Base-by-base conservation (phyloP, 176 grass and related monocot genomes). In the Rhynchospora breviuscula region DNA sequence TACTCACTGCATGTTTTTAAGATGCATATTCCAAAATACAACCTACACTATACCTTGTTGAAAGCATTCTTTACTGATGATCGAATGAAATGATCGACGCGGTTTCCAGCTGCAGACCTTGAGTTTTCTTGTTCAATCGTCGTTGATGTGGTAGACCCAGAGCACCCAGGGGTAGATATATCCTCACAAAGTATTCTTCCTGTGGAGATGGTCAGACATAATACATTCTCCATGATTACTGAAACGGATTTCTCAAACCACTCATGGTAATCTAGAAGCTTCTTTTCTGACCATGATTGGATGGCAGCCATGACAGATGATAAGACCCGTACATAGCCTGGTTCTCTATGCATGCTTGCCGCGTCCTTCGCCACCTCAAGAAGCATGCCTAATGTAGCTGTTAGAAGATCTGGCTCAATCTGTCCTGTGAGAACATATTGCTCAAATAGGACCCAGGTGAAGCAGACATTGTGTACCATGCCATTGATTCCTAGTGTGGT, bases 361-460 rank as follows among this genome's bases (percentile, higher is more conserved):
- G 84, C 86, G 2, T 89, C 86, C 14, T 33, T 78, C 2, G 49
- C 85, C 40, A 95, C 79, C 21, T 92, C 90, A 18, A 81, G 63
- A 29, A 95, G 83, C 93, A 95, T 91, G 4, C 66, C 79, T 84
- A 95, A 52, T 11, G 85, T 81, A 0, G 93, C 93, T 5, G 69
- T 76, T 21, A 95, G 65, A 59, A 95, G 69, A 21, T 91, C 88
- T 5, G 80, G 83, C 10, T 91, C 88, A 1, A 86, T 46, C 74
- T 89, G 83, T 59, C 93, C 87, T 0, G 90, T 95, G 22, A 60
- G 26, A 25, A 92, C 75, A 61, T 92, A 92, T 62, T 70, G 89
- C 80, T 95, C 93, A 1, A 95, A 79, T 31, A 95, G 75, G 23
- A 91, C 59, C 90, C 93, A 95, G 44, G 93, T 87, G 90, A 90